Base-by-base conservation (phyloP, 345 rosid species). In the Gossypium thurberi region DNA sequence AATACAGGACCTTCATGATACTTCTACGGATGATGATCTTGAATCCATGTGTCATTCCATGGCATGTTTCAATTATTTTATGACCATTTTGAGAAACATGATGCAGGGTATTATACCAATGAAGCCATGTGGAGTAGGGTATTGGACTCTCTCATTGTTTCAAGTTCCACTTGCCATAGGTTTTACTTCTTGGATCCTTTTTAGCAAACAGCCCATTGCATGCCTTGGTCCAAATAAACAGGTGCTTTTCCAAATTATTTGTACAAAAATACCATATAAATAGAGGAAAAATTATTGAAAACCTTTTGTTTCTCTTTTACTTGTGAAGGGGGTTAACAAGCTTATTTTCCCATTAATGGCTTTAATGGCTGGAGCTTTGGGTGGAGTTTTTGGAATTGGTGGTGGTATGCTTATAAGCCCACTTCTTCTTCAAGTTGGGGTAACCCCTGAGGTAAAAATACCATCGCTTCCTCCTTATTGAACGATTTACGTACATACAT, bases 351-450 rank as follows among this genome's bases (percentile, higher is more conserved):
- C 97, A 2, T 7, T 78, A 40, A 92, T 90, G 93, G 92, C 97
- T 12, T 77, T 92, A 5, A 28, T 87, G 72, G 97, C 98, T 2
- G 98, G 98, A 58, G 70, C 86, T 6, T 51, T 94, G 68, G 98
- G 96, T 15, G 96, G 98, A 72, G 81, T 89, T 74, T 94, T 92
- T 3, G 98, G 98, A 48, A 88, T 94, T 68, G 98, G 98, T 55
- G 97, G 98, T 4, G 98, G 94, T 48, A 90, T 92, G 97, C 90
- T 92, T 28, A 88, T 88, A 68, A 92, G 94, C 74, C 98, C 90
- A 18, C 97, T 94, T 77, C 98, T 94, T 61, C 91, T 94, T 47
- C 95, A 87, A 25, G 87, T 92, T 10, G 90, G 95, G 15, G 82
- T 90, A 21, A 78, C 86, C 46, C 97, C 95, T 2, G 89, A 89